phyloP scores from a whole-genome alignment of 179 eudicot species.

The Beta lomatogona region DNA sequence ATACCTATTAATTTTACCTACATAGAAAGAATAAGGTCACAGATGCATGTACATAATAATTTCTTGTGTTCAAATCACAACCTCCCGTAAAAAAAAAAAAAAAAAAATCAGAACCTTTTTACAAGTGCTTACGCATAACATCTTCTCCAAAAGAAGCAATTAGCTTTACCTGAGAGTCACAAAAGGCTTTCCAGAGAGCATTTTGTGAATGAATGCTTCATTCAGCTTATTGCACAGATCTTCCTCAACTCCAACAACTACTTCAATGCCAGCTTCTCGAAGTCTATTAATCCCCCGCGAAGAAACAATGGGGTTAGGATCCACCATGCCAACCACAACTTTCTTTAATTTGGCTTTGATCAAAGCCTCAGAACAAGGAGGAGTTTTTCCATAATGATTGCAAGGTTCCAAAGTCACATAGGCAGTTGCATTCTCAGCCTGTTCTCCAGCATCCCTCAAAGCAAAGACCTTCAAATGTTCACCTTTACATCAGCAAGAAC shows the following conservation, averaged over 20 bases:
- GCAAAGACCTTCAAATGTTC: conserved; percentile 79
- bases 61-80: background rate
- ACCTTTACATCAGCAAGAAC: conserved; percentile 20
- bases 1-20: background rate
- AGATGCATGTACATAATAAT: background rate
- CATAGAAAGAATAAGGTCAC: background rate
- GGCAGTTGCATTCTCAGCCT: conserved; percentile 90
- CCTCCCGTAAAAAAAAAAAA: no score
- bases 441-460: conserved; percentile 82
- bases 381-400: conserved; percentile 92
- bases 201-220: conserved; percentile 78
- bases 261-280: conserved; percentile 78
- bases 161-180: conserved; percentile 74
- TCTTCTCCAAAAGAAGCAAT: background rate
- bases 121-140: background rate
- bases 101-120: no score
- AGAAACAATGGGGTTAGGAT: conserved; percentile 89
- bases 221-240: conserved; percentile 77
- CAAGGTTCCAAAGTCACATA: conserved; percentile 98
- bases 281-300: conserved; percentile 74
- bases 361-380: conserved; percentile 91
- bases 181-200: conserved; percentile 77
- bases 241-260: conserved; percentile 81
- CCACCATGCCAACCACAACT: conserved; percentile 96
- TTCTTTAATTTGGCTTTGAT: conserved; percentile 83